Percentiles rank a stretch among this genome's conserved stretches.
Conservation (phyloP, 2,329 filamentous ascomycete genomes). For the Periconia sp. region DNA sequence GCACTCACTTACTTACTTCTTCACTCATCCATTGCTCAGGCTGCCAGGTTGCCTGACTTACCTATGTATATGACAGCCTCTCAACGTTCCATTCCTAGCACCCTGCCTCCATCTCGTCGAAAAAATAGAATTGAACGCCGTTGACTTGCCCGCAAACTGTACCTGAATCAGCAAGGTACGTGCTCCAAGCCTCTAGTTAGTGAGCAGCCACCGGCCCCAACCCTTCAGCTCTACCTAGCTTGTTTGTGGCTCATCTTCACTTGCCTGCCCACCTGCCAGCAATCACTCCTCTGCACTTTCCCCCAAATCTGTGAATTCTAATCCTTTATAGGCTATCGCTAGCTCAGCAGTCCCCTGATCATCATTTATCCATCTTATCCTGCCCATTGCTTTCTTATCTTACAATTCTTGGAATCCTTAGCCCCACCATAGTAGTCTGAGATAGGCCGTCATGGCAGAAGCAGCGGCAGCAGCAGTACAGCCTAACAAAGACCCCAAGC, state of each 20-base stretch:
- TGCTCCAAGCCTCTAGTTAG: neutral
- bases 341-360: neutral
- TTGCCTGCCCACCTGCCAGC: constrained; percentile 2
- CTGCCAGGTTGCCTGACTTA: neutral
- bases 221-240: neutral
- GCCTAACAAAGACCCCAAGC: constrained; percentile 7
- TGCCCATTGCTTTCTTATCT: neutral
- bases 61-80: neutral
- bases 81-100: too few relatives aligned
- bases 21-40: neutral
- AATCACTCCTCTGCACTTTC: neutral
- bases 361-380: neutral
- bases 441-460: constrained; percentile 11
- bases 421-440: neutral
- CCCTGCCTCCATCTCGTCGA: too few relatives aligned
- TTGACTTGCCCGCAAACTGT: neutral
- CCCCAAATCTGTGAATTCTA: neutral
- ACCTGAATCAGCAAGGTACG: neutral
- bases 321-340: neutral
- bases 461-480: constrained; percentile 2
- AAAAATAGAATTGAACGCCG: too few relatives aligned
- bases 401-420: neutral
- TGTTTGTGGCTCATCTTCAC: neutral
- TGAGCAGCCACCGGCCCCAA: neutral
- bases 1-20: neutral